Conservation (phyloP, 495 filamentous ascomycete species). For the Penicillium longicatenatum region DNA sequence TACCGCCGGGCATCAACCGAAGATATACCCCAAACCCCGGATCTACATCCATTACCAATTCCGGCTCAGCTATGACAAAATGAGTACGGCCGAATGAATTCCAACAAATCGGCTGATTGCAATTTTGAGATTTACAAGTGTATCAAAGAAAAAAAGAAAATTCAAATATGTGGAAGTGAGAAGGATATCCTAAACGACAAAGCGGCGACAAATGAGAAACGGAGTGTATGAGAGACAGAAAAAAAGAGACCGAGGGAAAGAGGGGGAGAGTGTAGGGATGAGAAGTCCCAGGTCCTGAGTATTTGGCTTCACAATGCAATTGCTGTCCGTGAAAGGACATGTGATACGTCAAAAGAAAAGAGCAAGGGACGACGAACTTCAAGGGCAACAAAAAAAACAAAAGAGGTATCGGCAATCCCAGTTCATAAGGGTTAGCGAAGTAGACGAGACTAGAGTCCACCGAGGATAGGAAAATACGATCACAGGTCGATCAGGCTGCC, state of each 20-base stretch:
- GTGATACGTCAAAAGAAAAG: background rate
- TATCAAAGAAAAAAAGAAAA: conserved; percentile 1
- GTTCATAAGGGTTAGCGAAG: conserved; percentile 4
- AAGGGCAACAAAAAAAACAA: background rate
- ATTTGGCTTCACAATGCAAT: conserved; percentile 18
- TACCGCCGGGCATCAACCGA: too few relatives aligned
- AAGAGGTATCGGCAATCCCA: conserved; percentile 2
- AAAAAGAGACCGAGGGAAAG: conserved; percentile 1
- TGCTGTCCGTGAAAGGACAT: conserved; percentile 3
- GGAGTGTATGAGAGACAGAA: background rate
- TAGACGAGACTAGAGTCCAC: conserved; percentile 12
- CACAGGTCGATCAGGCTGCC: conserved; percentile 94
- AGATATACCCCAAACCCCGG: too few relatives aligned
- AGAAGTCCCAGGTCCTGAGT: background rate
- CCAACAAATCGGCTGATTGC: background rate
- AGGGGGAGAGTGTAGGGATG: conserved; percentile 1
- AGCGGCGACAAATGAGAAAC: conserved; percentile 25
- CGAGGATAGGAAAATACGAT: conserved; percentile 15
- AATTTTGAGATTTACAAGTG: conserved; percentile 1
- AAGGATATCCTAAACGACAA: conserved; percentile 35
- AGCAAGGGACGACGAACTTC: conserved; percentile 1
- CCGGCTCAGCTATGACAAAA: background rate
- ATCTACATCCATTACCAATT: too few relatives aligned
- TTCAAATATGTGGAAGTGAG: conserved; percentile 24
- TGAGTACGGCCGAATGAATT: background rate